Base-by-base conservation (phyloP, 2,329 filamentous ascomycete species). In the Emergomyces orientalis region DNA sequence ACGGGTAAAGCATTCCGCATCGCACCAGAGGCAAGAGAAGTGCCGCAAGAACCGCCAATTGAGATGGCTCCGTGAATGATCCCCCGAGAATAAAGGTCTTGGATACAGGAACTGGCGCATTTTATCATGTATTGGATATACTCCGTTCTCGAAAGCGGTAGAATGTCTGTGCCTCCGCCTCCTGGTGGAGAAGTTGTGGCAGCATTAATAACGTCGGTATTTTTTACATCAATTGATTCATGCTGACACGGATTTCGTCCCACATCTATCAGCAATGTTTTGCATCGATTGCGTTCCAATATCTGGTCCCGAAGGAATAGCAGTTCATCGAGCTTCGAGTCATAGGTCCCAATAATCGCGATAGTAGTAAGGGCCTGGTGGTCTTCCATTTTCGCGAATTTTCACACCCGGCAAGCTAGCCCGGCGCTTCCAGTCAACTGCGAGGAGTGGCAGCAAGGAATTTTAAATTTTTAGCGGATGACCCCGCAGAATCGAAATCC, bases 31-130 rank as follows among this genome's bases (percentile, higher is more conserved):
- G 82, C 81, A 13, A 89, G 77, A 2, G 82, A 81, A 0, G 86
- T 88, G 0, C 85, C 84, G 27, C 84, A 81, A 0, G 84, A 87
- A 0, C 87, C 87, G 8, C 85, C 87, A 0, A 85, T 80, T 0
- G 79, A 80, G 14, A 89, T 73, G 17, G 86, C 79, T 1, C 79
- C 86, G 54, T 86, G 80, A 39, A 88, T 78, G 1, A 69, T 58
- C 0, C 69, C 66, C 0, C 68, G 61, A 7, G 72, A 59, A 59
- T 75, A 75, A 0, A 86, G 71, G 0, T 74, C 67, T 22, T 70
- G 65, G 17, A 85, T 75, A 0, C 75, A 73, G 0, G 69, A 65
- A 0, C 77, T 79, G 2, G 82, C 81, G 66, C 78, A 79, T 0
- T 67, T 63, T 27, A 81, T 81, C 73, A 88, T 85, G 57, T 77